Conservation (phyloP, 805 yeast species). For the Barnettozyma wickerhamii region DNA sequence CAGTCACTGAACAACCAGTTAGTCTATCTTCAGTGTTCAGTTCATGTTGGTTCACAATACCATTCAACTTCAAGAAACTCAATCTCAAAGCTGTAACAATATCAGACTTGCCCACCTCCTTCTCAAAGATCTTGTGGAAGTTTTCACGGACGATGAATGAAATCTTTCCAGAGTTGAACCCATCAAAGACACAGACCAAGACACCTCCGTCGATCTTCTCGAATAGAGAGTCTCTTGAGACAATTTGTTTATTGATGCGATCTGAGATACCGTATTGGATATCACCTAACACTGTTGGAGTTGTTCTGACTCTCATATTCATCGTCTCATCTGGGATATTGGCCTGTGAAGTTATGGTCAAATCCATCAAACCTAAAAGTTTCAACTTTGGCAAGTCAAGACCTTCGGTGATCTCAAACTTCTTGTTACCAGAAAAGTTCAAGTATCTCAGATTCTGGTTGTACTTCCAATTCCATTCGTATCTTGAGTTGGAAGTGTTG, state of each 20-base stretch:
- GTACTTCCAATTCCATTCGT: constrained; percentile 97
- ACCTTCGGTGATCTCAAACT: constrained; percentile 83
- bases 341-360: constrained; percentile 81
- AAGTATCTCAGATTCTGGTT: constrained; percentile 71
- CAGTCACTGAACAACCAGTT: constrained; percentile 83
- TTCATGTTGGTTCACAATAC: constrained; percentile 57
- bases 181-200: constrained; percentile 81
- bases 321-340: constrained; percentile 80
- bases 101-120: constrained; percentile 52
- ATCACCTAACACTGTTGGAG: constrained; percentile 72
- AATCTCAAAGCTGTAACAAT: constrained; percentile 76
- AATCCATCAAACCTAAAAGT: constrained; percentile 88
- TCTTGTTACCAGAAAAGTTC: constrained; percentile 88
- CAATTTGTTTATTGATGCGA: constrained; percentile 65
- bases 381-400: constrained; percentile 70
- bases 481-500: constrained; percentile 90
- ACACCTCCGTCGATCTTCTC: constrained; percentile 83
- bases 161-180: constrained; percentile 60
- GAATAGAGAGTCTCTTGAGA: constrained; percentile 79
- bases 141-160: constrained; percentile 70
- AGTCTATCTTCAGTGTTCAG: constrained; percentile 62
- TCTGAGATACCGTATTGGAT: constrained; percentile 92
- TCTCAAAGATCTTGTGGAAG: constrained; percentile 62
- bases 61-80: constrained; percentile 74
- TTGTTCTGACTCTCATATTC: constrained; percentile 83